Percentiles rank a stretch among this genome's conserved stretches.
These are phyloP conservation scores for Vinca minor DNA, from an alignment of 257 asterid species.

Conservation along the genomic window DNA sequence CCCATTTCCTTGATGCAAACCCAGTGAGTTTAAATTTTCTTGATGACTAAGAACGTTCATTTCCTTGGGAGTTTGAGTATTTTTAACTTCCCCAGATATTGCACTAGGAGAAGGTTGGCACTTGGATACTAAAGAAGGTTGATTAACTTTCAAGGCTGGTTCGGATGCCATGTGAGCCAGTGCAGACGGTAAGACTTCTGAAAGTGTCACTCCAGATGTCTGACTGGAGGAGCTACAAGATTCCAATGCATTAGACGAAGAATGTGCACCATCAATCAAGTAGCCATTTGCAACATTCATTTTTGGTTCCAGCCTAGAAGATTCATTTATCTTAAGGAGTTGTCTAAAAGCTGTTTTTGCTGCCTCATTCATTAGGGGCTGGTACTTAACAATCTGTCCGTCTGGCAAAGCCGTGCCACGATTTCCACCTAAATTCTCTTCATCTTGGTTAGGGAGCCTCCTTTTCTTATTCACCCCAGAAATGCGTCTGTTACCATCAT, in stretches of 20 bases:
- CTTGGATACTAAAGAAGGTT: constrained; percentile 22
- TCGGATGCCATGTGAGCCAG: constrained; percentile 12
- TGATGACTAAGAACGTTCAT: constrained; percentile 13
- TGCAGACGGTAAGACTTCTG: constrained; percentile 44
- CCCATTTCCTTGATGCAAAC: constrained; percentile 29
- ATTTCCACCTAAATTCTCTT: constrained; percentile 33
- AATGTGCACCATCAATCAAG: constrained; percentile 37
- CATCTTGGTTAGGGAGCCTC: constrained; percentile 59
- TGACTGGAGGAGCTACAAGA: constrained; percentile 34
- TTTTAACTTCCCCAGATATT: constrained; percentile 20
- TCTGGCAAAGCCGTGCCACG: constrained; percentile 32
- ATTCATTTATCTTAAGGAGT: constrained; percentile 45
- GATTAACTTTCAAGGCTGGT: constrained; percentile 13
- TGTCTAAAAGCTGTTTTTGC: constrained; percentile 58
- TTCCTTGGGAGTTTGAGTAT: constrained; percentile 20
- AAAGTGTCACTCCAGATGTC: constrained; percentile 47
- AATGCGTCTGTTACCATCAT: constrained; percentile 39
- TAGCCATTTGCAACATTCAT: constrained; percentile 34
- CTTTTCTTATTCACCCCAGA: constrained; percentile 64
- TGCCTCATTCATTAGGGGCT: constrained; percentile 76
- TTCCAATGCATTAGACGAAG: constrained; percentile 32
- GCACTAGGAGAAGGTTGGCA: constrained; percentile 32
- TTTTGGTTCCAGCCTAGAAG: constrained; percentile 39
- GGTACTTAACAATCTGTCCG: constrained; percentile 57
- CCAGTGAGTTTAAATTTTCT: constrained; percentile 17